Evolutionary conservation across 805 yeast genomes (phyloP), one percentile per base, ranked within the genome.

Genomic region (Cyberlindnera galapagoensis): DNA sequence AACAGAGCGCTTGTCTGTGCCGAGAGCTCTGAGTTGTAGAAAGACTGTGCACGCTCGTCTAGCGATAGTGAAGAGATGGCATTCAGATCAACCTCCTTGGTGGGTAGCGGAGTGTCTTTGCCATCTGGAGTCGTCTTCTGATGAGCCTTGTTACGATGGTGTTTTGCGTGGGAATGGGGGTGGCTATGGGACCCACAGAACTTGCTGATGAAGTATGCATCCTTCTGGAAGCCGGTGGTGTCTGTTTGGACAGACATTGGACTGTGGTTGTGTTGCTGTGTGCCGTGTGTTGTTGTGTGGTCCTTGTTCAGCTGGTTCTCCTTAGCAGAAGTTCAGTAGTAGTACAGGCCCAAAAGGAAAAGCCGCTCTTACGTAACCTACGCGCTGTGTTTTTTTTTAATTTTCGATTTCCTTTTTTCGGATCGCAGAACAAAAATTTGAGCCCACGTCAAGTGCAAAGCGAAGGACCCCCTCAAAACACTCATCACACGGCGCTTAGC

Each of bases 61-160:
- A 38, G 27, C 2, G 51, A 44, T 13, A 30, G 31, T 4, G 36
- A 23, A 4, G 48, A 19, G 4, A 47, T n/a, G 1, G 40, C 22
- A 2, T 31, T 32, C n/a, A 50, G 28, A 18, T 43, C 43, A 3
- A 45, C 35, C 16, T 45, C 47, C 15, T 18, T 38, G 18, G 39
- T 21, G 12, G 33, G 40, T 12, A 41, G 20, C 3, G 31, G 39
- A 12, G 40, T 18, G 9, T 30, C 27, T 9, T 26, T 11, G 18
- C 21, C 18, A 3, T 22, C 15, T 10, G 15, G 19, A 4, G 16
- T 9, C 7, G 6, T 8, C 12, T 10, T 22, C n/a, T 22, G 13
- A 4, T 6, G 9, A 18, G 2, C 9, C 26, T 5, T 21, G 26
- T n/a, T n/a, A n/a, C n/a, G n/a, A n/a, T n/a, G n/a, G n/a, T n/a